Base-by-base conservation (phyloP, 2,329 filamentous ascomycete species). In the Talaromyces islandicus region DNA sequence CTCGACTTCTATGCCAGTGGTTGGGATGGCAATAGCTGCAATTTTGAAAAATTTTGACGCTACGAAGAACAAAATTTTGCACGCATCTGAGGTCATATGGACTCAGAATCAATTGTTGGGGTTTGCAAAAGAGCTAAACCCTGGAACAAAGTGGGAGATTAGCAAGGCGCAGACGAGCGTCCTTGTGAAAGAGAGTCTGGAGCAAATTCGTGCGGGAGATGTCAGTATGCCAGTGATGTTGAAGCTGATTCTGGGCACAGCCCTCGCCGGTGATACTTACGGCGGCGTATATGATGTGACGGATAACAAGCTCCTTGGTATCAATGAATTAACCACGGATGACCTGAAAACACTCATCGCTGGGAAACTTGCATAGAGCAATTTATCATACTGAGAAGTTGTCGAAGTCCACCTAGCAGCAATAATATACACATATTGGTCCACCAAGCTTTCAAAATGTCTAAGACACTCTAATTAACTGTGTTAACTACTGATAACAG, bases 31-130 rank as follows among this genome's bases (percentile, higher is more conserved):
- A 9, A n/a, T 59, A 14, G 38, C 43, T 43, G 41, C 35, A n/a
- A 29, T 43, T 10, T 27, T 59, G 14, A 59, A 38, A 35, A 29
- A 54, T 19, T 43, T 43, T 3, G 38, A 35, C 7, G 35, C 30
- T 12, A 59, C 57, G 3, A 21, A 43, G n/a, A 55, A 59, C 9
- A 32, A 55, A 48, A 25, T 48, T 27, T 21, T 59, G 25, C 35
- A 59, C 19, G 4, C 38, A 19, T 30, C 38, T 12, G 46, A 43
- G 12, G 27, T 35, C 7, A 43, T 48, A 12, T n/a, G 21, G 10
- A 27, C 57, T n/a, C 57, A 59, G 19, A 55, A 38, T 3, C 32
- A 59, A 17, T n/a, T 59, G 29, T 32, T 59, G 7, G 35, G 7
- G 12, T 17, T 52, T 27, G 25, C 48, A 27, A 29, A 52, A 52